Evolutionary conservation across 176 grass and related monocot species (phyloP).

Genomic region (Triticum urartu): DNA sequence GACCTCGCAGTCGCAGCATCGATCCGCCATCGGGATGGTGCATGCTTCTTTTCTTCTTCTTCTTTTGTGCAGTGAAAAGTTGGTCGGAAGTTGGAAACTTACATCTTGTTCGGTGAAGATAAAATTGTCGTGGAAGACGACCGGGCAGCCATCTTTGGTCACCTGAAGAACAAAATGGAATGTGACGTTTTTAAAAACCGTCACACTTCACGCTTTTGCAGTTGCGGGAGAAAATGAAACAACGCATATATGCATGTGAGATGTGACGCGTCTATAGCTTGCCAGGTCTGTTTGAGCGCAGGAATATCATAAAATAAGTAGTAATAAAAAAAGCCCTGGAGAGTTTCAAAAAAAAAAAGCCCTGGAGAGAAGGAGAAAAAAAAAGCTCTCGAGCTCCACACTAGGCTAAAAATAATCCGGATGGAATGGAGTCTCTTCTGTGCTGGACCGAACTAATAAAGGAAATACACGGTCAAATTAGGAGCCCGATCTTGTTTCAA

Average conservation of each 20-base stretch:
- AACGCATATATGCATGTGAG: not conserved
- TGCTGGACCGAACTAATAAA: not conserved
- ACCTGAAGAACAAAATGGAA: conserved; percentile 46
- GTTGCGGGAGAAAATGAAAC: not conserved
- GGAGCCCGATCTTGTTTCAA: too few relatives aligned
- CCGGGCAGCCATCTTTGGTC: conserved; percentile 61
- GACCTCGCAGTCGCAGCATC: not conserved
- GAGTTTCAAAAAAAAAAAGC: not conserved
- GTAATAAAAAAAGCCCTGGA: not conserved
- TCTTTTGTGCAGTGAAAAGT: not conserved
- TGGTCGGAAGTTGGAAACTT: not conserved
- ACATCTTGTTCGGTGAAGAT: conserved; percentile 66
- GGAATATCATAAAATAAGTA: not conserved
- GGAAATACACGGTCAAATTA: not conserved
- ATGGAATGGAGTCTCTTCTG: too few relatives aligned
- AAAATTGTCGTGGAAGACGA: conserved; percentile 88
- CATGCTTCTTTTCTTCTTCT: not conserved
- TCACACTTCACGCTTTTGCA: not conserved
- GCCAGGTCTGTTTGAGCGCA: not conserved
- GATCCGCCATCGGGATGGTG: not conserved
- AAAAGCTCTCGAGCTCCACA: too few relatives aligned
- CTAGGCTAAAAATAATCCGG: too few relatives aligned
- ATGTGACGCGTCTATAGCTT: not conserved
- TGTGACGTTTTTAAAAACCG: not conserved
- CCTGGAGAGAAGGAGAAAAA: not conserved